These are phyloP conservation scores for Colletotrichum cuscutae DNA, from an alignment of 2,329 filamentous ascomycete genomes.

Conservation along the genomic window DNA sequence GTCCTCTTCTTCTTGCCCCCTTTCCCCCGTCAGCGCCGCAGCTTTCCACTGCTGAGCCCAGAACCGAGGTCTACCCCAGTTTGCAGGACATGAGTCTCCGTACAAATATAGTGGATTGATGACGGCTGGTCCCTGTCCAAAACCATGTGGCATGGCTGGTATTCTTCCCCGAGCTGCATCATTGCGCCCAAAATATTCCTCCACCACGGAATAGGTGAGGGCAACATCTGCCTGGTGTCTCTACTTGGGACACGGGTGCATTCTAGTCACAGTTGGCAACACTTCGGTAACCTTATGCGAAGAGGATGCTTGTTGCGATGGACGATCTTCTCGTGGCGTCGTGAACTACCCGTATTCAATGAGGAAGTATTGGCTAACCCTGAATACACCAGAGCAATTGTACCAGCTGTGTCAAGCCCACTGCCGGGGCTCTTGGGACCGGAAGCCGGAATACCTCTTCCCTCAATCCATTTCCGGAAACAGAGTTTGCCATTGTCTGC, in stretches of 20 bases:
- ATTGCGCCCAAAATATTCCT: not conserved
- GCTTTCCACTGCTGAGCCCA: constrained; percentile 20
- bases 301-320: not conserved
- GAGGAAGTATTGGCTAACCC: not conserved
- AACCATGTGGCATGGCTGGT: constrained; percentile 33
- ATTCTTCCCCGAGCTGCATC: constrained; percentile 20
- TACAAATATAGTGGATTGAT: not conserved
- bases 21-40: not conserved
- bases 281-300: not conserved
- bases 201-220: not conserved
- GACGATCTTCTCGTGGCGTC: not conserved
- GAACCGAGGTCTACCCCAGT: constrained; percentile 29
- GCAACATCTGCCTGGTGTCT: constrained; percentile 3
- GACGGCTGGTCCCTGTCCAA: constrained; percentile 25
- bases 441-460: not conserved
- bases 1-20: constrained; percentile 2
- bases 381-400: not conserved
- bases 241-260: not conserved
- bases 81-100: constrained; percentile 8
- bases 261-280: not conserved
- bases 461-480: not conserved
- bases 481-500: constrained; percentile 1
- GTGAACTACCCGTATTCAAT: not conserved
- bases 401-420: not conserved
- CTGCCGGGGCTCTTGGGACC: not conserved